Evolutionary conservation across 352 stramenopile genomes (phyloP).

Genomic region (Phytophthora sansomeana): DNA sequence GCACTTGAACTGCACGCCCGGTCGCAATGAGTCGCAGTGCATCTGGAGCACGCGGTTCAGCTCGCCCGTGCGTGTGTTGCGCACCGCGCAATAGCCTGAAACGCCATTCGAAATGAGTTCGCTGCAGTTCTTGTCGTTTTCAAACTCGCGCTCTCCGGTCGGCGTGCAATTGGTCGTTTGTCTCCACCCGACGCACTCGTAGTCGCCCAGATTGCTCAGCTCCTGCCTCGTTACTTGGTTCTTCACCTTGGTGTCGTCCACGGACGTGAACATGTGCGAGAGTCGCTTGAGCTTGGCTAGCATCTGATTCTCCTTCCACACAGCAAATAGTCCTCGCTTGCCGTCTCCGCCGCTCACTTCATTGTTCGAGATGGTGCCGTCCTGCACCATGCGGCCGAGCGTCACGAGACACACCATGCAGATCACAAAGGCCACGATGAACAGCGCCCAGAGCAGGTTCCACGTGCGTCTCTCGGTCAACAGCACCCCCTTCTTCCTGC

Average conservation of each 20-base stretch:
- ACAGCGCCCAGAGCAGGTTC: conserved; percentile 58
- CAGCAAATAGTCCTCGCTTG: conserved; percentile 41
- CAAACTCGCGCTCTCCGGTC: conserved; percentile 38
- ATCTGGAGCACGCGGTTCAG: conserved; percentile 60
- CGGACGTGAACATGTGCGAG: conserved; percentile 48
- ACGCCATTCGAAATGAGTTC: conserved; percentile 44
- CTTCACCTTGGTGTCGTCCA: conserved; percentile 32
- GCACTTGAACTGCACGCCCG: conserved; percentile 58
- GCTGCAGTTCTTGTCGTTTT: conserved; percentile 54
- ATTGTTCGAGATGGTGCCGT: conserved; percentile 53
- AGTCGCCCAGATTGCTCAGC: conserved; percentile 51
- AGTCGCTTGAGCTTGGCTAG: conserved; percentile 51
- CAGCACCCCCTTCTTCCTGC: conserved; percentile 17
- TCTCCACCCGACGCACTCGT: conserved; percentile 69
- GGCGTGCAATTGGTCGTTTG: conserved; percentile 63
- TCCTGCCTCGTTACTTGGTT: conserved; percentile 23
- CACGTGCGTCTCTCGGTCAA: conserved; percentile 40
- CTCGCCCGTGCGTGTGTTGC: conserved; percentile 47
- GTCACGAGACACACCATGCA: conserved; percentile 64
- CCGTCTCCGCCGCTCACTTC: conserved; percentile 40
- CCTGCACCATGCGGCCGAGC: conserved; percentile 57
- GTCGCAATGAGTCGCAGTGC: conserved; percentile 67
- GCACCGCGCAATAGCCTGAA: conserved; percentile 69
- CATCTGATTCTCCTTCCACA: conserved; percentile 52
- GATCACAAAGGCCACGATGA: conserved; percentile 52